phyloP scores from a whole-genome alignment of 371 early-diverging fungal genomes.

The Globomyces sp. region DNA sequence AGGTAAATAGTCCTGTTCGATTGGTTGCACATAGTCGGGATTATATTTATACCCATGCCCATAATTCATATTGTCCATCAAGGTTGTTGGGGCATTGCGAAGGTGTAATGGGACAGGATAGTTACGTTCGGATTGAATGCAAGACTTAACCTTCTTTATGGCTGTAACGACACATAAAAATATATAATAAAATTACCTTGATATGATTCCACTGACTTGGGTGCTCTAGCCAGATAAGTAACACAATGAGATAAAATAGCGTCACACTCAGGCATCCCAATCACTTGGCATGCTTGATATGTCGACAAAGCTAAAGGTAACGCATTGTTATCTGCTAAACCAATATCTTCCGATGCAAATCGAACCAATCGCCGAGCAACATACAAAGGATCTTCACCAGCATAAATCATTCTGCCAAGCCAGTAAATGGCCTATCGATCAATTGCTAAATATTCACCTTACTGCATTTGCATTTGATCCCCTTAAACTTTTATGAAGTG shows the following conservation, averaged over 20 bases:
- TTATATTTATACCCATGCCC: slow-evolving; percentile 79
- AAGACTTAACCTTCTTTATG: slow-evolving; percentile 56
- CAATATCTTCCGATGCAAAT: slow-evolving; percentile 87
- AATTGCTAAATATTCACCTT: too few relatives aligned
- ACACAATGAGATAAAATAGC: slow-evolving; percentile 78
- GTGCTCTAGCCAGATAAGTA: slow-evolving; percentile 72
- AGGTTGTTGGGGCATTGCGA: slow-evolving; percentile 76
- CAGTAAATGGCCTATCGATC: slow-evolving; percentile 65
- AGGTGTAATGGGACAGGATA: slow-evolving; percentile 85
- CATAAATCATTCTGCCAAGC: slow-evolving; percentile 84
- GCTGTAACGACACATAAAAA: slow-evolving; percentile 34
- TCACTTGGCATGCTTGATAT: slow-evolving; percentile 76
- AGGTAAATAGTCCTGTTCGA: slow-evolving; percentile 77
- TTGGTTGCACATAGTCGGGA: slow-evolving; percentile 70
- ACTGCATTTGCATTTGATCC: slow-evolving; percentile 34
- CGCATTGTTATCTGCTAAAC: slow-evolving; percentile 76
- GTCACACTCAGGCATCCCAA: slow-evolving; percentile 93
- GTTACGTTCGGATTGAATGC: slow-evolving; percentile 57
- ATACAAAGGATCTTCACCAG: slow-evolving; percentile 89
- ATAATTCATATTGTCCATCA: slow-evolving; percentile 65
- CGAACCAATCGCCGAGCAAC: slow-evolving; percentile 70
- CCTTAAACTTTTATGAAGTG: slow-evolving; percentile 70
- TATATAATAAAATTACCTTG: slow-evolving; percentile 29
- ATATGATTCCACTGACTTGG: slow-evolving; percentile 78
- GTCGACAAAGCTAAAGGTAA: slow-evolving; percentile 73